These are phyloP conservation scores for Fusarium irregulare DNA, from an alignment of 2,329 filamentous ascomycete genomes.

Conservation along the genomic window DNA sequence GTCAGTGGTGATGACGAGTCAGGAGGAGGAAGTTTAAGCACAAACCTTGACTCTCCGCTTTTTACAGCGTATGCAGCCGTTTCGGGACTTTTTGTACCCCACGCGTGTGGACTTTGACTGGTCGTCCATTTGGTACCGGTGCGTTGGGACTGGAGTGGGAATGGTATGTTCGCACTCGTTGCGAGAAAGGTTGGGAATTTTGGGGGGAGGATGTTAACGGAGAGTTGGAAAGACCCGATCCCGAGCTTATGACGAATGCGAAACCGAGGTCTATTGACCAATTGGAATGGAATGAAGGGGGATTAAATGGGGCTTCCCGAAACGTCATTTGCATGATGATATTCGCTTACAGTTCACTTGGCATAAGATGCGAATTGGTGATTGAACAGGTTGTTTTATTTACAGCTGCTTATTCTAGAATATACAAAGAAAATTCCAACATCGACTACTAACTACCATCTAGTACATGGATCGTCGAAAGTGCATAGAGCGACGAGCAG, in stretches of 20 bases:
- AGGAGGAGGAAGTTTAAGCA: not conserved
- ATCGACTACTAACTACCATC: not conserved
- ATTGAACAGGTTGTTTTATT: slow-evolving; percentile 15
- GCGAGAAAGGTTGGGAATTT: not conserved
- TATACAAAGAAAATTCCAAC: slow-evolving; percentile 29
- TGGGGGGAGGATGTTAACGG: not conserved
- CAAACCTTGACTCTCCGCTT: slow-evolving; percentile 28
- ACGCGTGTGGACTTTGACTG: slow-evolving; percentile 11
- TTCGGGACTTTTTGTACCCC: slow-evolving; percentile 38
- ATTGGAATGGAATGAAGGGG: accelerated
- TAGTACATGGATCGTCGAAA: slow-evolving; percentile 27
- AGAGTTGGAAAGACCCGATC: slow-evolving; percentile 1
- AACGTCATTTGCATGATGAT: not conserved
- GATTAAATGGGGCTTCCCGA: not conserved
- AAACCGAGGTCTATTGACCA: not conserved
- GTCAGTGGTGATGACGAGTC: not conserved
- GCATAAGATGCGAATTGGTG: too few species aligned
- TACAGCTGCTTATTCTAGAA: slow-evolving; percentile 4
- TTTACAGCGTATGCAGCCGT: slow-evolving; percentile 30
- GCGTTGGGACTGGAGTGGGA: not conserved
- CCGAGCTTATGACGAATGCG: slow-evolving; percentile 14
- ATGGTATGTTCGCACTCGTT: slow-evolving; percentile 20
- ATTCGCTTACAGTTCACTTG: not conserved
- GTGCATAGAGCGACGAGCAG: slow-evolving; percentile 20
- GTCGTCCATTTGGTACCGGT: slow-evolving; percentile 3